phyloP scores from a whole-genome alignment of 169 alveolate genomes.

The Eimeria maxima region DNA sequence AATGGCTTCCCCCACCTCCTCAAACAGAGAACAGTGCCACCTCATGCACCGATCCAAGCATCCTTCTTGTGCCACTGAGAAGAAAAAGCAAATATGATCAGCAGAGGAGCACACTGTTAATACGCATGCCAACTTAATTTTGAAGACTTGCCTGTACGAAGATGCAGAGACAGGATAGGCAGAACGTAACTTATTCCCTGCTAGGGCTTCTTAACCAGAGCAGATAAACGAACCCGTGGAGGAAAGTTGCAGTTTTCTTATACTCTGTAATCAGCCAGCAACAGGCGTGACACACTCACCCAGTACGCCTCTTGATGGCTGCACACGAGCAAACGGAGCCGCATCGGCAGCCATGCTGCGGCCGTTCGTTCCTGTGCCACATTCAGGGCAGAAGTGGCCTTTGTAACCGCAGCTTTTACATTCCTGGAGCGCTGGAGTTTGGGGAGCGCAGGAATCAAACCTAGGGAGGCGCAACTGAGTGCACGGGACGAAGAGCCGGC shows the following conservation, averaged over 20 bases:
- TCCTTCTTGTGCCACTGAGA: conserved; percentile 43
- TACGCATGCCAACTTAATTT: neutral
- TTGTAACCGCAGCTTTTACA: conserved; percentile 67
- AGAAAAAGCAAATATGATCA: neutral
- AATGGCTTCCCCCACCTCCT: conserved; percentile 76
- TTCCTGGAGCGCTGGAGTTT: conserved; percentile 39
- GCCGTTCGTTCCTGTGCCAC: conserved; percentile 57
- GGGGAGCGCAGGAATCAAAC: conserved; percentile 58
- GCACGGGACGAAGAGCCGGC: conserved; percentile 63
- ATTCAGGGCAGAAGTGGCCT: conserved; percentile 71
- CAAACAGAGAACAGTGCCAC: conserved; percentile 82
- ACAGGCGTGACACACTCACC: neutral
- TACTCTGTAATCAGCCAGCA: neutral
- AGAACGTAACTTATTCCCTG: neutral
- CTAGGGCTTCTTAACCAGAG: neutral
- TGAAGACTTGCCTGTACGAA: neutral
- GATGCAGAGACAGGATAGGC: neutral
- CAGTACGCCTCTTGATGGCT: conserved; percentile 59
- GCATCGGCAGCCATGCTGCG: conserved; percentile 4
- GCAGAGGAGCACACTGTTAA: neutral
- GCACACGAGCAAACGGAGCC: conserved; percentile 27
- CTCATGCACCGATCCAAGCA: conserved; percentile 68
- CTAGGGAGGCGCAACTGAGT: conserved; percentile 38
- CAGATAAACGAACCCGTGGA: neutral
- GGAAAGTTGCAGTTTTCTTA: neutral